These are phyloP conservation scores for Laburnicola sp. DNA, from an alignment of 2,329 filamentous ascomycete genomes.

Conservation along the genomic window DNA sequence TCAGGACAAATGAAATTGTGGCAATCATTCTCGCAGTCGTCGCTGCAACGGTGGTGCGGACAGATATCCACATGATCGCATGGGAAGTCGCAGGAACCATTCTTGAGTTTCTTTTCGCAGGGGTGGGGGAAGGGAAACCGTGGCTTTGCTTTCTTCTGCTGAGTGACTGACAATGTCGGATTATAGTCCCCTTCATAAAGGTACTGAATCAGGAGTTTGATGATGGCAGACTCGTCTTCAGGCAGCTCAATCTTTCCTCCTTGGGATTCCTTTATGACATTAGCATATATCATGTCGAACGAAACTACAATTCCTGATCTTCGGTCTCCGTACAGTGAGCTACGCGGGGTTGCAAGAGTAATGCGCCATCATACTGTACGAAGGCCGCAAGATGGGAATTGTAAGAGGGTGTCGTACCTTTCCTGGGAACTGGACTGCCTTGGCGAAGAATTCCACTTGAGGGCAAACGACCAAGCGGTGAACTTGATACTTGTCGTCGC, in stretches of 20 bases:
- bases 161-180: not conserved
- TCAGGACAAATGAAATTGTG: no score
- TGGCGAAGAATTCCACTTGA: slow-evolving; percentile 8
- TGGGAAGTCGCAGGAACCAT: no score
- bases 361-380: no score
- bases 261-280: slow-evolving; percentile 4
- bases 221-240: slow-evolving; percentile 9
- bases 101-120: no score
- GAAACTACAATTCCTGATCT: not conserved
- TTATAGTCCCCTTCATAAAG: slow-evolving; percentile 14
- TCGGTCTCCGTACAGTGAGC: not conserved
- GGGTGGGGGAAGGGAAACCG: no score
- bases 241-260: not conserved
- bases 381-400: not conserved
- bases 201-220: slow-evolving; percentile 12
- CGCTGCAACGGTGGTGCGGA: no score
- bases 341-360: no score
- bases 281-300: no score
- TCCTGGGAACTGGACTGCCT: not conserved
- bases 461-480: slow-evolving; percentile 12
- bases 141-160: not conserved
- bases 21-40: no score
- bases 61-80: no score
- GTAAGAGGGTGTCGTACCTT: slow-evolving; percentile 1
- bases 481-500: slow-evolving; percentile 9